These are phyloP conservation scores for Irpex sp. DNA, from an alignment of 1,284 basidiomycete genomes.

Conservation along the genomic window DNA sequence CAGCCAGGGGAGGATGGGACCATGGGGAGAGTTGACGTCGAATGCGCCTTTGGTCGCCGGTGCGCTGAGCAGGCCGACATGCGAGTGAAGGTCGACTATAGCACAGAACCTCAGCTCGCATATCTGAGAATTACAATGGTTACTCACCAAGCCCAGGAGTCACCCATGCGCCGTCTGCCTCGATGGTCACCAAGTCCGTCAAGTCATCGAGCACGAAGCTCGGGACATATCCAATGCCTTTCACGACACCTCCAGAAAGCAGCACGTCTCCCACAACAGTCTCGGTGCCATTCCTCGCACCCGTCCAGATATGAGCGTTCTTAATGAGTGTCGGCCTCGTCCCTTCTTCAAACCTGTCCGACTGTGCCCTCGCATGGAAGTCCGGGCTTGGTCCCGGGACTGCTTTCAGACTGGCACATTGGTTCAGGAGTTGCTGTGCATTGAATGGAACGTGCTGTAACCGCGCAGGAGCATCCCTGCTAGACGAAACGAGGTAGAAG, in stretches of 20 bases:
- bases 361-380: constrained; percentile 51
- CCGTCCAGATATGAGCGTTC: constrained; percentile 81
- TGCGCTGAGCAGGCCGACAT: constrained; percentile 63
- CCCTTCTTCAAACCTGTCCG: constrained; percentile 68
- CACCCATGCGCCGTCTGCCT: constrained; percentile 61
- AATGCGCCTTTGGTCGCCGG: constrained; percentile 43
- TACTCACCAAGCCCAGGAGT: constrained; percentile 58
- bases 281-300: constrained; percentile 59
- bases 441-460: constrained; percentile 35
- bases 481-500: constrained; percentile 9
- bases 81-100: constrained; percentile 74
- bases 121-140: neutral
- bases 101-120: neutral
- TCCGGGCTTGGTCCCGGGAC: constrained; percentile 42
- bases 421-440: constrained; percentile 37
- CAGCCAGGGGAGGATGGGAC: constrained; percentile 41
- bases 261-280: constrained; percentile 57
- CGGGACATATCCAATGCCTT: constrained; percentile 49
- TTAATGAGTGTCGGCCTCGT: constrained; percentile 64
- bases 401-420: constrained; percentile 40
- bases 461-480: constrained; percentile 1
- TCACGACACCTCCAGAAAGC: constrained; percentile 54
- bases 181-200: constrained; percentile 41
- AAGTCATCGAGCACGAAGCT: constrained; percentile 27
- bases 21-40: constrained; percentile 52